Evolutionary conservation across 2,329 filamentous ascomycete genomes (phyloP), one percentile per base, ranked within the genome.

Genomic region (Neonectria punicea): DNA sequence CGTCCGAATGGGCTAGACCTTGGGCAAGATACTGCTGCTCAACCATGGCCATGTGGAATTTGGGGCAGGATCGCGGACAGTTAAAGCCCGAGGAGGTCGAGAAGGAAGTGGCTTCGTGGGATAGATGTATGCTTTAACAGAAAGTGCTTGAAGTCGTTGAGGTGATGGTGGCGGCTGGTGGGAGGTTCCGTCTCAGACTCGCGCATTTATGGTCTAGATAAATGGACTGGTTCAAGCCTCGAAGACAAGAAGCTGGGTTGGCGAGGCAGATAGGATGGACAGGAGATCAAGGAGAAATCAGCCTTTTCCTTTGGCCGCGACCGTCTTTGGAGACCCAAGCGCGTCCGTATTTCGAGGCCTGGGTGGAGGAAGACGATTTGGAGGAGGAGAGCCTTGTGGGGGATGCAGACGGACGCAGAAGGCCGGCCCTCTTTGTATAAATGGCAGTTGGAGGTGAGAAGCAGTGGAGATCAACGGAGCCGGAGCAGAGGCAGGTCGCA

Each of bases 21-120:
- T 74, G 70, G 67, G 72, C 63, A 70, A 78, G 73, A 71, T 78
- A 79, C 55, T 75, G 75, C 71, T 77, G 71, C 75, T 78, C 76
- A 65, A 76, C 75, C 77, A 79, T 78, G 74, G 70, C 77, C 76
- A 76, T 73, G 72, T 71, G 69, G 63, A 51, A 63, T 61, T 58
- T 54, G 59, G 50, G 43, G 55, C 66, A 58, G 67, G 66, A 50
- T 69, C 56, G 67, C 66, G 70, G 71, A 72, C 70, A 69, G 56
- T 61, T 66, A 39, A 61, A 63, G 68, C 63, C 72, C 72, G 71
- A 67, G 55, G 44, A 53, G 62, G 65, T 68, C 62, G 61, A 56
- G 55, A 66, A 70, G 61, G 67, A 25, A 62, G 67, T 66, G 61
- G 67, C 30, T 59, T 69, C 63, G 65, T 63, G 67, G 51, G 67